Evolutionary conservation across 331 rosid species (phyloP).

Genomic region (Cydonia oblonga): DNA sequence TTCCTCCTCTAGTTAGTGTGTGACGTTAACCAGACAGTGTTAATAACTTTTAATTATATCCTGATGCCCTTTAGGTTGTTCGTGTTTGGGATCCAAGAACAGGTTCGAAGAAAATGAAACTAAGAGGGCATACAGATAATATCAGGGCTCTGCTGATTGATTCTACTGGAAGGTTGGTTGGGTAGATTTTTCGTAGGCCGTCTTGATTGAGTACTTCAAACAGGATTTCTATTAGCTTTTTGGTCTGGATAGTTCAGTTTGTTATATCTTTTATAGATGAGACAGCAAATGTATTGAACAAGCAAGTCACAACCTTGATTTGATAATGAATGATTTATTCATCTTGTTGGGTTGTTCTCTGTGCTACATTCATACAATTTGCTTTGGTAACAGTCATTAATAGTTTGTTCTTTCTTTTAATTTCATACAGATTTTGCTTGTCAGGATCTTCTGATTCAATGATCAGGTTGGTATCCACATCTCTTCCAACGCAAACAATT

Average conservation of each 20-base stretch:
- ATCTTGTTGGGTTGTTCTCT: background rate
- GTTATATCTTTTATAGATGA: background rate
- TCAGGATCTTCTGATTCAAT: slow-evolving; percentile 99
- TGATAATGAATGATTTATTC: background rate
- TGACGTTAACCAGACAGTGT: background rate
- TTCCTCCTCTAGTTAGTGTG: background rate
- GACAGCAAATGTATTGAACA: background rate
- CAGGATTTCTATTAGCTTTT: background rate
- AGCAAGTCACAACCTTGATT: background rate
- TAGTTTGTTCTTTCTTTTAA: background rate
- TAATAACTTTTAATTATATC: slow-evolving; percentile 11
- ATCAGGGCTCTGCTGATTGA: slow-evolving; percentile 88
- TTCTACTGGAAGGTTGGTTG: slow-evolving; percentile 83
- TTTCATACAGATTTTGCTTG: slow-evolving; percentile 66
- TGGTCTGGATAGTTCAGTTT: background rate
- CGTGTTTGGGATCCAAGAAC: slow-evolving; percentile 98
- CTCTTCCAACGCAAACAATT: background rate
- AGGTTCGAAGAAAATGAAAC: slow-evolving; percentile 89
- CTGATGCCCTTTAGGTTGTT: slow-evolving; percentile 51
- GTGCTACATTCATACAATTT: background rate
- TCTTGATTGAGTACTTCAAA: background rate
- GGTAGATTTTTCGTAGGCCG: background rate
- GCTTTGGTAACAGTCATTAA: slow-evolving; percentile 1
- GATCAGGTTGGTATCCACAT: slow-evolving; percentile 62
- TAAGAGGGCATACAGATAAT: slow-evolving; percentile 92